Base-by-base conservation (phyloP, 1,139 yeast species). In the Schwanniomyces etchellsii region DNA sequence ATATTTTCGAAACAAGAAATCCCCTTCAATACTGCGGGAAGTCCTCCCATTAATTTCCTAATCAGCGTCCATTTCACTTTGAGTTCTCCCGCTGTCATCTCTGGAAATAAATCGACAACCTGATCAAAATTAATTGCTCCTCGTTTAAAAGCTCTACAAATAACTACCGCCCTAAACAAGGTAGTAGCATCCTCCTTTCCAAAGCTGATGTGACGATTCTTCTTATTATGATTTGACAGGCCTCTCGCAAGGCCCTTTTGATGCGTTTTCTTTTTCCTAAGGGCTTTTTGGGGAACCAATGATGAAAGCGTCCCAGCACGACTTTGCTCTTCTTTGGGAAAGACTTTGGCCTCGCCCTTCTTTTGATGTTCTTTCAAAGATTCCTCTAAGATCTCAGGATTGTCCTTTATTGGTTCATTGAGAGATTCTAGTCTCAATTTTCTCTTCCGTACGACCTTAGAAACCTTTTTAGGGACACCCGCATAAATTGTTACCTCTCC, bases 11-110 rank as follows among this genome's bases (percentile, higher is more conserved):
- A 82, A 3, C 71, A 66, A 29, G 68, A 68, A 26, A 70, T 64
- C 0, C 82, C 80, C 35, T 66, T 64, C 16, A 56, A 55, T 1
- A 80, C 63, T 0, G 74, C 76, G 7, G 48, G 52, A 14, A 65
- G 55, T 1, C 72, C 75, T 2, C 89, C 91, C 44, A 72, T 59
- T 43, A 56, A 61, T 37, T 70, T 72, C 26, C 85, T 61, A 5
- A 78, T 60, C 9, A 64, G 58, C 0, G 78, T 73, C 94, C 94
- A 84, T 36, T 69, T 72, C 28, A 72, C 67, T 32, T 64, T 64
- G 11, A 78, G 66, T 1, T 64, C 57, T 2, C 60, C 55, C 3
- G 55, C 52, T 15, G 48, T 57, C 24, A 56, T 44, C 12, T 55
- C 68, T 2, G 50, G 59, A 37, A 80, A 64, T 4, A 70, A 52